Percentiles rank a stretch among this genome's conserved stretches.
phyloP scores from a whole-genome alignment of 257 asterid genomes.

The Osmanthus fragrans region DNA sequence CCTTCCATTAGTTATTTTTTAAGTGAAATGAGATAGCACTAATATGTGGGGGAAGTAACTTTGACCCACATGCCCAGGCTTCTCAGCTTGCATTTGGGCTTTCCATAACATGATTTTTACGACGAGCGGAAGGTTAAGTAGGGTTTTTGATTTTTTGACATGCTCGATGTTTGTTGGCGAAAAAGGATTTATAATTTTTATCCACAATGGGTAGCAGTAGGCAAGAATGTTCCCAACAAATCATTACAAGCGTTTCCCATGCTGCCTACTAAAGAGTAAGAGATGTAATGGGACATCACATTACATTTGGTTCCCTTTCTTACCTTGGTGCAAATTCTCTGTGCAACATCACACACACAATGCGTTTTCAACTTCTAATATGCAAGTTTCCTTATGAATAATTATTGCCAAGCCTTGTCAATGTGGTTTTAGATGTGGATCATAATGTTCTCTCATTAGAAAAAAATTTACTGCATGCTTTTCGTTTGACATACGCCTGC shows the following conservation, averaged over 20 bases:
- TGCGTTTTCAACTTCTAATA: not conserved
- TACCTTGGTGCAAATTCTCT: not conserved
- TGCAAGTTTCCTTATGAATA: not conserved
- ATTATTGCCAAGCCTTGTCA: not conserved
- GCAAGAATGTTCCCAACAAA: not conserved
- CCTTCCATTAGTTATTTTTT: not conserved
- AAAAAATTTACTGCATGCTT: not conserved
- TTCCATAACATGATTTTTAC: not conserved
- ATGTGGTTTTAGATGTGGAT: not conserved
- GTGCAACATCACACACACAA: not conserved
- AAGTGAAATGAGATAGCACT: not conserved
- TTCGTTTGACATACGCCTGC: not conserved
- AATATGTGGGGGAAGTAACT: not conserved
- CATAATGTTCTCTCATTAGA: not conserved
- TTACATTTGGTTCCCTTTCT: not conserved
- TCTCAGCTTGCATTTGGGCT: not conserved
- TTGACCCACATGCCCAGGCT: not conserved
- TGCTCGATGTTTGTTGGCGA: not conserved
- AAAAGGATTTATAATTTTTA: not conserved
- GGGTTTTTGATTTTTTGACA: not conserved
- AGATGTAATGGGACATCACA: not conserved
- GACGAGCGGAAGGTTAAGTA: not conserved
- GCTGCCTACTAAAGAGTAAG: not conserved
- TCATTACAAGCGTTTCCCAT: not conserved
- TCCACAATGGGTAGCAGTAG: not conserved